Evolutionary conservation across 2,329 filamentous ascomycete genomes (phyloP), one percentile per base, ranked within the genome.

Genomic region (Phyllosticta citrichinensis): DNA sequence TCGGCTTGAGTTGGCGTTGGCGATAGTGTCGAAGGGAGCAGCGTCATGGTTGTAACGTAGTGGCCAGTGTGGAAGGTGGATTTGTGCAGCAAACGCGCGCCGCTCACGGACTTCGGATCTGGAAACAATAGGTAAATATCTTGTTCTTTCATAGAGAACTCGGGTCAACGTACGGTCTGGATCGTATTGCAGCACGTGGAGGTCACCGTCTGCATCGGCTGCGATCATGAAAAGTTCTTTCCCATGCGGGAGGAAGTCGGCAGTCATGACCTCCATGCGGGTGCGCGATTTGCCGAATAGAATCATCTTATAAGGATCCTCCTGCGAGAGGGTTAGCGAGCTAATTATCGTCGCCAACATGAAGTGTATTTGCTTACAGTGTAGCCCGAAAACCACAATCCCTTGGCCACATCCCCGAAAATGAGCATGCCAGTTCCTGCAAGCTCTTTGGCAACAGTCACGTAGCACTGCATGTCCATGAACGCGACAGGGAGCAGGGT

Each of bases 391-490:
- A 99, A 95, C 91, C 94, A 97, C 2, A 97, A 80, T 0, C 94
- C 94, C 76, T 96, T 96, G 71, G 94, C 86, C 0, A 88, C 89
- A 75, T 99, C 94, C 0, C 89, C 89, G 76, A 97, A 86, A 11
- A 96, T 80, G 68, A 89, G 91, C 71, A 99, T 80, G 0, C 93
- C 92, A 0, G 91, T 95, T 1, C 87, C 85, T 3, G 86, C 85
- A 19, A 99, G 80, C 68, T 91, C 89, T 69, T 92, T 94, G 59
- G 91, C 83, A n/a, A 87, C 85, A 2, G 86, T 89, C 12, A 96
- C 90, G 68, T 96, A 94, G 74, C 89, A 95, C 75, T 90, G 94
- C 86, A 97, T 95, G 69, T 99, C 94, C 81, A 99, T 88, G 70
- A 99, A 99, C 0, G 94, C 94, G 3, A 99, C 93, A 0, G 94